Evolutionary conservation across 768 basidiomycete species (phyloP), one percentile per base, ranked within the genome.

Genomic region (Mycena metata): DNA sequence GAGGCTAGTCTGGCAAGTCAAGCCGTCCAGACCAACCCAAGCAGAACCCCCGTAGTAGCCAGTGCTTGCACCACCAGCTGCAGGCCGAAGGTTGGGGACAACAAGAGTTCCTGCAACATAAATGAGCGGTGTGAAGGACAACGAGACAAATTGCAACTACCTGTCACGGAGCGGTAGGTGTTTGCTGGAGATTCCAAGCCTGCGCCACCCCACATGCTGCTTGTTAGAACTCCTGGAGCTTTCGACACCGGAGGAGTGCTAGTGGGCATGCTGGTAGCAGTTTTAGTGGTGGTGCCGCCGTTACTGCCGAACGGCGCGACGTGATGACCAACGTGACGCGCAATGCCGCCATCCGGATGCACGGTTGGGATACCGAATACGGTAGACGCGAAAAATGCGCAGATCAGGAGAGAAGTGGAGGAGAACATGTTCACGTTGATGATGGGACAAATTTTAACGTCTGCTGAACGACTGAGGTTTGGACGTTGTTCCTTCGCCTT

Each of bases 21-120:
- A 26, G 57, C 57, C 57, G 26, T 58, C 57, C 23, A 58, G 23
- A 13, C 57, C 57, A 58, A 58, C 43, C 57, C 57, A 58, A 30
- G 57, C 57, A 19, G 57, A 58, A 9, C 42, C 57, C 23, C 42
- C 57, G 43, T 58, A 43, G 42, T 5, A 30, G 15, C 57, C 43
- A 24, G 16, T 46, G 43, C 43, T 45, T 17, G 43, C 43, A 24
- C 42, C 42, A 26, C 57, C 57, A 24, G 57, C 21, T 43, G 57
- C 42, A 43, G 57, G 42, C n/a, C n/a, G n/a, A n/a, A n/a, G n/a
- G n/a, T n/a, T n/a, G n/a, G n/a, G n/a, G n/a, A n/a, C n/a, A n/a
- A 58, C 43, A n/a, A 58, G 42, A 43, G 57, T 58, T 26, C 57
- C 57, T 58, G 57, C 24, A 30, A 26, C 57, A 56, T 23, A 42